A percentile compares a stretch with the other conserved stretches of the same genome.
These are phyloP conservation scores for Dioscorea zingiberensis DNA, from an alignment of 106 monocot species.

Conservation along the genomic window DNA sequence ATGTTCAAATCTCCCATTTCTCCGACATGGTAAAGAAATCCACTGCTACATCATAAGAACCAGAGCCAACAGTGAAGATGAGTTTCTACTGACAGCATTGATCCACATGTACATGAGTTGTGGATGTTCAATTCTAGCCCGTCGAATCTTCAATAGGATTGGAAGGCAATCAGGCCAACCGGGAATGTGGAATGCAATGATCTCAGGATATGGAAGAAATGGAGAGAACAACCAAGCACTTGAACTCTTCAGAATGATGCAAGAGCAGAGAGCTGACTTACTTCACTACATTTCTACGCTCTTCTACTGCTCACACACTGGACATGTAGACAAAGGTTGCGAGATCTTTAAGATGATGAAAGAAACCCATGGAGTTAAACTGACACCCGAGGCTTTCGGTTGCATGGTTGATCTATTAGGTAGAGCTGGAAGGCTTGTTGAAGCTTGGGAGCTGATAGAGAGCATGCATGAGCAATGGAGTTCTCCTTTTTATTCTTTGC, in stretches of 20 bases:
- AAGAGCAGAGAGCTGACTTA: slow-evolving; percentile 8
- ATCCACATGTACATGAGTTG: slow-evolving; percentile 41
- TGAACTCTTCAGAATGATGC: slow-evolving; percentile 28
- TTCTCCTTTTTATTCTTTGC: slow-evolving; percentile 28
- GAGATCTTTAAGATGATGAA: slow-evolving; percentile 28
- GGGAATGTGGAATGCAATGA: slow-evolving; percentile 39
- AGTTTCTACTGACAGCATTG: slow-evolving; percentile 24
- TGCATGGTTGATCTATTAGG: slow-evolving; percentile 32
- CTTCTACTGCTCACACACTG: slow-evolving; percentile 27
- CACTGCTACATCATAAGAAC: slow-evolving; percentile 28
- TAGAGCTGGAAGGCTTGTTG: slow-evolving; percentile 27
- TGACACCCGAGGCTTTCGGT: slow-evolving; percentile 15
- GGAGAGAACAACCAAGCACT: slow-evolving; percentile 21
- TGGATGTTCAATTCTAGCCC: slow-evolving; percentile 19
- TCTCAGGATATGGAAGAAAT: slow-evolving; percentile 38
- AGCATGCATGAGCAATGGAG: slow-evolving; percentile 12
- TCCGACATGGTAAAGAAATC: slow-evolving; percentile 31
- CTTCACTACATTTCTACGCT: slow-evolving; percentile 38
- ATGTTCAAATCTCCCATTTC: slow-evolving; percentile 20
- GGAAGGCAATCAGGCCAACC: slow-evolving; percentile 22
- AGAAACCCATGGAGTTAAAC: slow-evolving; percentile 10
- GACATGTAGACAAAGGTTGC: slow-evolving; percentile 20
- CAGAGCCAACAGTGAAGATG: slow-evolving; percentile 7
- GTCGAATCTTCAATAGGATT: slow-evolving; percentile 15
- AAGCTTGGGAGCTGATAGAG: slow-evolving; percentile 31